A percentile compares a stretch with the other conserved stretches of the same genome.
These are phyloP conservation scores for Lipomyces yamanashiensis DNA, from an alignment of 805 yeast genomes.

Conservation along the genomic window DNA sequence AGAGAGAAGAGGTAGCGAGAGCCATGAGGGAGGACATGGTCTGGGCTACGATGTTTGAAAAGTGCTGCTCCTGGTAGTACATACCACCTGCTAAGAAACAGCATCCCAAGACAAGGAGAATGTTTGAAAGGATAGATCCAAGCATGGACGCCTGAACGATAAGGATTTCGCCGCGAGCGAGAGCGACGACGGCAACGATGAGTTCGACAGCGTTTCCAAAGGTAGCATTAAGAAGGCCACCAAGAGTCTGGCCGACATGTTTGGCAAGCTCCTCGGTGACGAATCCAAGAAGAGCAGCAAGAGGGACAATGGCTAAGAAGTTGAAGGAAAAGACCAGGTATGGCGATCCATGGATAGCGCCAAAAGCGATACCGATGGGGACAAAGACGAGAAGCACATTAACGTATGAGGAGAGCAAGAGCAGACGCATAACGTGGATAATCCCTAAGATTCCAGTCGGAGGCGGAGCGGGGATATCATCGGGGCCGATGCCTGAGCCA, in stretches of 20 bases:
- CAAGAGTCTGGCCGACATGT: slow-evolving; percentile 87
- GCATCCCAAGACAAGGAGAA: slow-evolving; percentile 90
- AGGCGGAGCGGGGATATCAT: not conserved
- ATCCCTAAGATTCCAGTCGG: slow-evolving; percentile 5
- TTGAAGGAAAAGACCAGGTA: slow-evolving; percentile 68
- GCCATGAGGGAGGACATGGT: slow-evolving; percentile 96
- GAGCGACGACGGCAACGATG: slow-evolving; percentile 90
- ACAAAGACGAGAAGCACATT: slow-evolving; percentile 79
- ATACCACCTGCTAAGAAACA: slow-evolving; percentile 93
- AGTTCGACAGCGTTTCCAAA: slow-evolving; percentile 98
- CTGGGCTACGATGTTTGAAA: slow-evolving; percentile 96
- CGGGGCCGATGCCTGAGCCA: slow-evolving; percentile 11
- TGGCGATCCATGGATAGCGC: slow-evolving; percentile 59
- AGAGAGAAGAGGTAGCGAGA: slow-evolving; percentile 81
- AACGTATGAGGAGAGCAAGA: slow-evolving; percentile 55
- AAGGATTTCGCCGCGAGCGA: slow-evolving; percentile 81
- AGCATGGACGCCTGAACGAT: slow-evolving; percentile 98
- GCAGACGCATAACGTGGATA: slow-evolving; percentile 9
- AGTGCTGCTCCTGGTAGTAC: slow-evolving; percentile 80
- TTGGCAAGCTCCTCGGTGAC: slow-evolving; percentile 92
- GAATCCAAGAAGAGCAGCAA: slow-evolving; percentile 86
- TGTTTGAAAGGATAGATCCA: slow-evolving; percentile 88
- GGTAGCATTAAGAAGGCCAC: slow-evolving; percentile 94
- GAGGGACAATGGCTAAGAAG: slow-evolving; percentile 87
- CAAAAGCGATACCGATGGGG: slow-evolving; percentile 86